Evolutionary conservation across 78 protist genomes (phyloP), one percentile per base, ranked within the genome.

Genomic region (Cavenderia fasciculata): DNA sequence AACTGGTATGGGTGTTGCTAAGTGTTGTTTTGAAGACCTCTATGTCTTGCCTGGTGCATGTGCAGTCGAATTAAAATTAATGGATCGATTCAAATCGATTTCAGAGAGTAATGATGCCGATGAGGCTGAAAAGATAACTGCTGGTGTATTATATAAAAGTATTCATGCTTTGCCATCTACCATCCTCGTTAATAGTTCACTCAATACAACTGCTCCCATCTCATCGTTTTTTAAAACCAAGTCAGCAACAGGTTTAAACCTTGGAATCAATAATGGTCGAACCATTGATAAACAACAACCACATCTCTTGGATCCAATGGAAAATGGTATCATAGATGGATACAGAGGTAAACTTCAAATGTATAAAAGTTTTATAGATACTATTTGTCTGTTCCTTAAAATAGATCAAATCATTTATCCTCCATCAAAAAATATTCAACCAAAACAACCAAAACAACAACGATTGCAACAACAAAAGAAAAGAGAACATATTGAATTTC

Each of bases 391-490:
- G 52, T 31, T 82, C 12, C 68, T 82, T 43, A 82, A 82, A 69
- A 82, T 82, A 33, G 90, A 82, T 33, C 90, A 82, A 68, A 57
- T 82, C 3, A 68, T 82, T 47, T 74, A 65, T 66, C 78, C 31
- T 18, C 8, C 6, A 56, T 19, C 54, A 27, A 44, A 19, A 52
- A 54, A 57, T 11, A 52, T 4, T 23, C 8, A 40, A 1, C 4
- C n/a, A 54, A 19, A 51, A 1, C 70, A 36, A 51, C 71, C 4
- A 33, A 36, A 78, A 52, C 40, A 33, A 46, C 59, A 46, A 31
- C 34, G 29, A 33, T 8, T 31, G 23, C 46, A 27, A 33, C 18
- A 2, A 5, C 4, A 38, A 38, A 25, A 65, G 14, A 31, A 74
- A 29, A 57, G 46, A 52, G 68, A 82, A 41, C 49, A 82, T 38